These are phyloP conservation scores for Arthonia radiata DNA, from an alignment of 495 filamentous ascomycete species.

Conservation along the genomic window DNA sequence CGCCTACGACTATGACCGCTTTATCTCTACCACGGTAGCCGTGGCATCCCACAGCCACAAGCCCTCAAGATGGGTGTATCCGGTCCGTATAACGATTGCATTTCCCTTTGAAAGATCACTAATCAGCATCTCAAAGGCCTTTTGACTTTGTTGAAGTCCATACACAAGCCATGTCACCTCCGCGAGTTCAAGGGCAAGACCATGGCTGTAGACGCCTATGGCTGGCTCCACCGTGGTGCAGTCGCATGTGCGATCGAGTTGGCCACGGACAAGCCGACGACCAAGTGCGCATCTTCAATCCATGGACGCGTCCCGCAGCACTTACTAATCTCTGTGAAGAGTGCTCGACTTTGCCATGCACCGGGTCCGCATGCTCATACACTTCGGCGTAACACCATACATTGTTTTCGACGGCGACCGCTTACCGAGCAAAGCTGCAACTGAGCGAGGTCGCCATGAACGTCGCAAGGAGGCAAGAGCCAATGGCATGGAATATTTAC, in stretches of 20 bases:
- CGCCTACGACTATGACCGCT: neutral
- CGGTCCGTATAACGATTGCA: slow-evolving; percentile 9
- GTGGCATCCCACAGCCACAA: neutral
- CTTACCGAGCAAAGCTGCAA: slow-evolving; percentile 84
- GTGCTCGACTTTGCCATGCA: slow-evolving; percentile 82
- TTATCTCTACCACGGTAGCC: neutral
- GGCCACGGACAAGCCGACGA: slow-evolving; percentile 64
- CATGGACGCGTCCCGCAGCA: neutral
- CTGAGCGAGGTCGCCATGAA: slow-evolving; percentile 45
- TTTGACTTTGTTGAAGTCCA: slow-evolving; percentile 79
- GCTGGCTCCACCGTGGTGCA: slow-evolving; percentile 90
- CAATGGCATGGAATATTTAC: slow-evolving; percentile 51
- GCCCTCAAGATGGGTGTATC: slow-evolving; percentile 14
- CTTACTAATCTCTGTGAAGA: slow-evolving; percentile 19
- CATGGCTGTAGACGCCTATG: slow-evolving; percentile 85
- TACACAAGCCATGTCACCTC: slow-evolving; percentile 67
- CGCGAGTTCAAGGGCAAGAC: slow-evolving; percentile 75
- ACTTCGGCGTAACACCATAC: slow-evolving; percentile 81
- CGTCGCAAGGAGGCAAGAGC: slow-evolving; percentile 49
- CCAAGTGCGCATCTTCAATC: slow-evolving; percentile 37
- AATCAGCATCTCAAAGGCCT: slow-evolving; percentile 30
- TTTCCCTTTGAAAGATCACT: neutral
- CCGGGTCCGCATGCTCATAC: slow-evolving; percentile 73
- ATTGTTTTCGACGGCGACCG: slow-evolving; percentile 92
- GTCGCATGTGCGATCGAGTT: slow-evolving; percentile 80